phyloP scores from a whole-genome alignment of 176 grass and related monocot species.

The Phyllostachys edulis region DNA sequence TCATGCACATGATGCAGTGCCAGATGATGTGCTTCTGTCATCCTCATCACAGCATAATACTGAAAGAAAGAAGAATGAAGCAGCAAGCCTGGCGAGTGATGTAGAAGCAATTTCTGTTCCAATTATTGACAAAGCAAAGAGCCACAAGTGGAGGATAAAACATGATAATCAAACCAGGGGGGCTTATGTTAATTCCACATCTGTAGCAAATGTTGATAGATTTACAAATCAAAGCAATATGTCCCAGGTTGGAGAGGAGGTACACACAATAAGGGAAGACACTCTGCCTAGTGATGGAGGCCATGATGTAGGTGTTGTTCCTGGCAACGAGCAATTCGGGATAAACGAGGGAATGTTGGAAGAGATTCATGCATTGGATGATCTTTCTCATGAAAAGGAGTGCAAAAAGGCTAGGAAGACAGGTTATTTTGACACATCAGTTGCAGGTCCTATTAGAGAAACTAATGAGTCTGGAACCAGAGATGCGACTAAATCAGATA shows the following conservation, averaged over 20 bases:
- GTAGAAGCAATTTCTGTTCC: not conserved
- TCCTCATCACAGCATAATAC: conserved; percentile 27
- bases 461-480: conserved; percentile 14
- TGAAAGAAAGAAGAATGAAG: conserved; percentile 19
- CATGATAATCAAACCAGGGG: conserved; percentile 13
- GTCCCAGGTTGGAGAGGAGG: conserved; percentile 6
- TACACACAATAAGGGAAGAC: conserved; percentile 5
- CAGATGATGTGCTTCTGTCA: conserved; percentile 11
- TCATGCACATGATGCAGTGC: conserved; percentile 21
- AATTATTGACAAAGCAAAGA: conserved; percentile 19
- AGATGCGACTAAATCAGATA: conserved; percentile 17
- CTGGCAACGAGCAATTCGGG: conserved; percentile 15
- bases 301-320: conserved; percentile 12
- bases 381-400: conserved; percentile 28
- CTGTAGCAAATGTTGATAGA: not conserved
- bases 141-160: not conserved
- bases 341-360: not conserved
- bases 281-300: conserved; percentile 9
- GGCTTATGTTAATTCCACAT: conserved; percentile 13
- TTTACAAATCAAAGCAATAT: conserved; percentile 25
- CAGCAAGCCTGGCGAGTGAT: conserved; percentile 4
- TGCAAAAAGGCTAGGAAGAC: conserved; percentile 22
- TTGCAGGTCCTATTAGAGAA: conserved; percentile 17
- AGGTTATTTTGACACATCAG: conserved; percentile 14
- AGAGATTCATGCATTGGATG: conserved; percentile 12